phyloP scores from a whole-genome alignment of 2,329 filamentous ascomycete species.

The Colletotrichum trifolii region DNA sequence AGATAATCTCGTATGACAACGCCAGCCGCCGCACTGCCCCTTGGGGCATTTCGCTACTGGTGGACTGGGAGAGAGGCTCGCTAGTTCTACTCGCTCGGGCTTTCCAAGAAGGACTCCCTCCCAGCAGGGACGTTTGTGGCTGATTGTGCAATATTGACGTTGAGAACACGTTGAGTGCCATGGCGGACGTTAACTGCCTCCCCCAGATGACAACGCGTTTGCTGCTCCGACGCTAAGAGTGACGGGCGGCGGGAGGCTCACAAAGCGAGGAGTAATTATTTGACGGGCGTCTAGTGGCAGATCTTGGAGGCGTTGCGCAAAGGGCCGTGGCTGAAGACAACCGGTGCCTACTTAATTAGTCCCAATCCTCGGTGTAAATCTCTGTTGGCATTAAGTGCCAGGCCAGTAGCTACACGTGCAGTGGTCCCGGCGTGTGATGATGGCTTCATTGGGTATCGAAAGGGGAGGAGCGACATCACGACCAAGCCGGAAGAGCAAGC shows the following conservation, averaged over 20 bases:
- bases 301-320: constrained; percentile 11
- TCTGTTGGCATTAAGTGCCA: no score
- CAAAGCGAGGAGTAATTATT: background rate
- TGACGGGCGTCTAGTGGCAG: constrained; percentile 10
- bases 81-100: constrained; percentile 9
- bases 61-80: constrained; percentile 11
- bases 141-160: constrained; percentile 26
- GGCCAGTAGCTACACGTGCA: no score
- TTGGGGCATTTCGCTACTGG: no score
- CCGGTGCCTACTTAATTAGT: no score
- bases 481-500: no score
- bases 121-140: constrained; percentile 4
- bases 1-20: no score
- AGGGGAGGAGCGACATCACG: no score
- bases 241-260: constrained; percentile 2
- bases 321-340: constrained; percentile 7
- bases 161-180: background rate
- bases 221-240: constrained; percentile 19
- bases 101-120: background rate
- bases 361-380: no score
- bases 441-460: no score
- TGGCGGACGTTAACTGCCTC: background rate
- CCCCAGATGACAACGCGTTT: constrained; percentile 1
- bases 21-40: no score
- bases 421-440: no score